phyloP scores from a whole-genome alignment of 495 filamentous ascomycete species.

The Podospora appendiculata region DNA sequence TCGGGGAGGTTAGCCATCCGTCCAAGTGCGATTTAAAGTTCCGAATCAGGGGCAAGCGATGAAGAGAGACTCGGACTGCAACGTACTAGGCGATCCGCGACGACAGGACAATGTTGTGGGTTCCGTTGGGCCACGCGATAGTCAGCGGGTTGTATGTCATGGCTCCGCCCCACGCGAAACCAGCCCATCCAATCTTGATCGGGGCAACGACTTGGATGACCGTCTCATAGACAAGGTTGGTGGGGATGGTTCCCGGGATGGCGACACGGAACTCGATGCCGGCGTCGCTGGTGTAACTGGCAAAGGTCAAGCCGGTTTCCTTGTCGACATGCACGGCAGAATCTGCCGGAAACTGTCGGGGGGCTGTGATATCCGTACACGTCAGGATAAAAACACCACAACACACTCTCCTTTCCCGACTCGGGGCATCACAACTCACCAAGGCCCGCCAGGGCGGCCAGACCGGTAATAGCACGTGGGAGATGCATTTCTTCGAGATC shows the following conservation, averaged over 20 bases:
- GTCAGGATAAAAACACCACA: too few species aligned
- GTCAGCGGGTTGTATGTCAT: slow-evolving; percentile 42
- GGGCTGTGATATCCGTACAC: slow-evolving; percentile 1
- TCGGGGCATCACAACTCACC: slow-evolving; percentile 9
- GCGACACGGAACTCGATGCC: slow-evolving; percentile 33
- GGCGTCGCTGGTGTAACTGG: slow-evolving; percentile 29
- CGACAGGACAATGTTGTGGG: slow-evolving; percentile 26
- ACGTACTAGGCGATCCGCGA: slow-evolving; percentile 38
- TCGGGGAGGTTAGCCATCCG: slow-evolving; percentile 5
- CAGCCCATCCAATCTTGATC: slow-evolving; percentile 34
- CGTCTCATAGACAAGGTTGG: slow-evolving; percentile 28
- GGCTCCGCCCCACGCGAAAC: slow-evolving; percentile 37
- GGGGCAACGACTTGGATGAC: slow-evolving; percentile 34
- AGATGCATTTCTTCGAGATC: slow-evolving; percentile 13
- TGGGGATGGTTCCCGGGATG: slow-evolving; percentile 25
- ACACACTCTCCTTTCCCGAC: too few species aligned
- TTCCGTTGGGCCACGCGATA: slow-evolving; percentile 35
- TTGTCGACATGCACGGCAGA: slow-evolving; percentile 25
- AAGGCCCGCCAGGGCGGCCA: slow-evolving; percentile 16
- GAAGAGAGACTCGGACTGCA: background rate
- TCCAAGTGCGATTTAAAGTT: too few species aligned
- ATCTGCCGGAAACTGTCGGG: slow-evolving; percentile 26
- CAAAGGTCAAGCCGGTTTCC: slow-evolving; percentile 34
- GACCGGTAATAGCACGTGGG: slow-evolving; percentile 3
- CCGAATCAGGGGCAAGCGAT: too few species aligned